Evolutionary conservation across 306 rosid species (phyloP).

Genomic region (Malus orientalis): DNA sequence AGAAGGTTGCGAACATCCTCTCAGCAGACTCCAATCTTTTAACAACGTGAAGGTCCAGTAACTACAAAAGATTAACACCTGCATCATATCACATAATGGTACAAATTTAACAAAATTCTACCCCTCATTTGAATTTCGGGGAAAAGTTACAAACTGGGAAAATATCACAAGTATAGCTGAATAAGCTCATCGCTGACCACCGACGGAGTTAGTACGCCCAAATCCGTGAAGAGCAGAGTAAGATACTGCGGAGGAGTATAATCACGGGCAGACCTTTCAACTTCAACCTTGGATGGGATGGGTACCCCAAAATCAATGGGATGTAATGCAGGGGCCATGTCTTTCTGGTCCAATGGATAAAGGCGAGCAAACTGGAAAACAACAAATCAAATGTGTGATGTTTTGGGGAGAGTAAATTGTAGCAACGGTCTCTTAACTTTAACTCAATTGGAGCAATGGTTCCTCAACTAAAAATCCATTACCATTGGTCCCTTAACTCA

Average conservation of each 20-base stretch:
- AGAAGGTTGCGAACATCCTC: too few species aligned
- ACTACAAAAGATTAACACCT: background rate
- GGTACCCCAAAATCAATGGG: conserved; percentile 91
- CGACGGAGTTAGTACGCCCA: conserved; percentile 92
- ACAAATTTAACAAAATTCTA: background rate
- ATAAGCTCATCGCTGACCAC: conserved; percentile 97
- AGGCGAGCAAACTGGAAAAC: conserved; percentile 85
- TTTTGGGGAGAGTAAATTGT: background rate
- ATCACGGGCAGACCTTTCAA: conserved; percentile 88
- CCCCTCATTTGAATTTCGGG: background rate
- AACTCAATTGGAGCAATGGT: too few species aligned
- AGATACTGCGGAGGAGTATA: conserved; percentile 96
- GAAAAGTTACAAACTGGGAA: background rate
- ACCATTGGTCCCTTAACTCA: too few species aligned
- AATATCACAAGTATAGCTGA: conserved; percentile 66
- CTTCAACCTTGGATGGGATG: conserved; percentile 89
- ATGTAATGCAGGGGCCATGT: conserved; percentile 81
- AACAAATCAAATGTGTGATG: background rate
- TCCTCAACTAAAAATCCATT: too few species aligned
- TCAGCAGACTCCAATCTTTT: too few species aligned
- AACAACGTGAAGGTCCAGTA: too few species aligned
- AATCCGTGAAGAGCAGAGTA: conserved; percentile 82
- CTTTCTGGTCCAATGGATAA: conserved; percentile 93
- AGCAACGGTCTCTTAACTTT: too few species aligned
- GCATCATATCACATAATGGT: background rate